phyloP scores from a whole-genome alignment of 2,329 filamentous ascomycete genomes.

The Hypomyces rosellus region DNA sequence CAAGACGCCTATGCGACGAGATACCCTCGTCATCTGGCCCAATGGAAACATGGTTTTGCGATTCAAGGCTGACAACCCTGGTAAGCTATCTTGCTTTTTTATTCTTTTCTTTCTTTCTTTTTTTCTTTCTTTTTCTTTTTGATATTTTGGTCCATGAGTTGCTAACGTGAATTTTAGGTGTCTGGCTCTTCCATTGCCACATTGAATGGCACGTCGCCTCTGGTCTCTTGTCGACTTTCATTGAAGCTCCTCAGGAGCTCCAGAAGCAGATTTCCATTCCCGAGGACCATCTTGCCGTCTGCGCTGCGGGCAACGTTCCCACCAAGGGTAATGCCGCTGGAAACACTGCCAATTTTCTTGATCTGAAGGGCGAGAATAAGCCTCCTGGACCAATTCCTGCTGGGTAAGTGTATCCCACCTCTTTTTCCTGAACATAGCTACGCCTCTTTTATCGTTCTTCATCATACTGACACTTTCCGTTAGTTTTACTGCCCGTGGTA shows the following conservation, averaged over 20 bases:
- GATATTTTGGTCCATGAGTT: not conserved
- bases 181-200: constrained; percentile 75
- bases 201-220: constrained; percentile 70
- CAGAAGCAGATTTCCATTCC: constrained; percentile 58
- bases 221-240: constrained; percentile 59
- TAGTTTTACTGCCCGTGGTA: constrained; percentile 62
- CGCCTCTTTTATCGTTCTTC: not conserved
- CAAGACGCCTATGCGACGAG: constrained; percentile 56
- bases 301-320: constrained; percentile 44
- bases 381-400: constrained; percentile 51
- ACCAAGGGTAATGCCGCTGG: constrained; percentile 67
- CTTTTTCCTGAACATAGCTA: not conserved
- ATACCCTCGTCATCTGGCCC: constrained; percentile 60
- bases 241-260: constrained; percentile 57
- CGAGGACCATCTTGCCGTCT: constrained; percentile 49
- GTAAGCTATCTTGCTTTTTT: constrained; percentile 28
- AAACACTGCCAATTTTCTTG: constrained; percentile 56
- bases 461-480: not conserved
- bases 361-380: constrained; percentile 56
- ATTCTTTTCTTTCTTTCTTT: not conserved
- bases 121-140: not conserved
- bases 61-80: constrained; percentile 63
- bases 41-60: constrained; percentile 62
- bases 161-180: constrained; percentile 26
- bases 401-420: constrained; percentile 40